A percentile compares a stretch with the other conserved stretches of the same genome.
phyloP scores from a whole-genome alignment of 2,329 filamentous ascomycete species.

The Davidsoniella virescens region DNA sequence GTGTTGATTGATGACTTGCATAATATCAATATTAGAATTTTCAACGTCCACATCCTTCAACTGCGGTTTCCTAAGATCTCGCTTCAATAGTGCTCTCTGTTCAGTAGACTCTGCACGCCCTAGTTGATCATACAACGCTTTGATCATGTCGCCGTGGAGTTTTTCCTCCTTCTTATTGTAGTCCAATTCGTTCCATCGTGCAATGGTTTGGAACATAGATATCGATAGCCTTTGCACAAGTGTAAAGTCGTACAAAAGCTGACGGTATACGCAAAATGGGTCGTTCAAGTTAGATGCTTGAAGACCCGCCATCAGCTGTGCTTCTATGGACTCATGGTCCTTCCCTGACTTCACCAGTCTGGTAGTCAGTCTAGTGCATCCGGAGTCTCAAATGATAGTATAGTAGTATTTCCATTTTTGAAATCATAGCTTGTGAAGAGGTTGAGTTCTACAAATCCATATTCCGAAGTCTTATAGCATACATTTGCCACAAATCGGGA shows the following conservation, averaged over 20 bases:
- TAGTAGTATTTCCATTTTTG: background rate
- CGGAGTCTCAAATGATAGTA: conserved; percentile 2
- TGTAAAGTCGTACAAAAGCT: background rate
- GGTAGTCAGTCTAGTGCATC: background rate
- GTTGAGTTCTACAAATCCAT: conserved; percentile 1
- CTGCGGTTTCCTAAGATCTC: too few species aligned
- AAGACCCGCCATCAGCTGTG: background rate
- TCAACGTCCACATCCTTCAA: background rate
- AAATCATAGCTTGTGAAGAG: background rate
- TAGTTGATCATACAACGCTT: too few species aligned
- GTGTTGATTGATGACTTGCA: background rate
- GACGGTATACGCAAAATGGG: conserved; percentile 3
- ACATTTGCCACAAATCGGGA: conserved; percentile 3
- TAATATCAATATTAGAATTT: background rate
- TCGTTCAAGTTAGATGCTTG: background rate
- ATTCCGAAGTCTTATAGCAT: background rate
- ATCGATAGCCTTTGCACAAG: background rate
- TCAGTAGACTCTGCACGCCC: too few species aligned
- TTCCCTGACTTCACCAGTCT: background rate
- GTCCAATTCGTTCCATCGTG: background rate
- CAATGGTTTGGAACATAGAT: background rate
- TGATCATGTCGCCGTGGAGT: too few species aligned
- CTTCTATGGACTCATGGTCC: background rate
- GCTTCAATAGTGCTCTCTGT: too few species aligned
- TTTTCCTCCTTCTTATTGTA: too few species aligned